Base-by-base conservation (phyloP, 495 filamentous ascomycete species). In the Penicillium taxi region DNA sequence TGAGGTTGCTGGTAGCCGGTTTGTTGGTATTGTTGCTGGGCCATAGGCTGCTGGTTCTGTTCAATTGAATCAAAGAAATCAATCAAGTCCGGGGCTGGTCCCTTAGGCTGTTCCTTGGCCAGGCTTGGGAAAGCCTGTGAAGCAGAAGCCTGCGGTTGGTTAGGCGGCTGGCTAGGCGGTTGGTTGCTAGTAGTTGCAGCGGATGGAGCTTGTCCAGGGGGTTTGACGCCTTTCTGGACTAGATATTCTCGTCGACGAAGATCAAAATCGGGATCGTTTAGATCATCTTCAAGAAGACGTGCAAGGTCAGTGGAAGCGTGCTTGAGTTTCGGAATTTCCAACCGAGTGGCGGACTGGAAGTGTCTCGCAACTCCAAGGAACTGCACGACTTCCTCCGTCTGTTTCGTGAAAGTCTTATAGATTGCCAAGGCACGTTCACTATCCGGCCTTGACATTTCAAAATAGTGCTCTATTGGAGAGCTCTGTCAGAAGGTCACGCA, bases 31-130 rank as follows among this genome's bases (percentile, higher is more conserved):
- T 64, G 61, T 33, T 56, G 45, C 34, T 64, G 59, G 14, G 47
- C 61, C 59, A 84, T 77, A 2, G 72, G 70, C 40, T 88, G 86
- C 58, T 90, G 86, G 42, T 90, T 89, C 49, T 84, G 81, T 50
- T 96, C 88, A 52, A 99, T 96, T 2, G 90, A 90, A 42, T 91
- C 91, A 54, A 99, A 99, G 58, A 99, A 95, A 56, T 99, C 91
- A 49, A 99, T 99, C 35, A 99, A 66, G 63, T 96, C 85, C 31
- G 81, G 71, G 0, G 82, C 80, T 3, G 78, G 75, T 38, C 79
- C 81, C 15, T 70, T 63, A 40, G 59, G 53, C 45, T 55, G 48
- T n/a, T n/a, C n/a, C n/a, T n/a, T n/a, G n/a, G n/a, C n/a, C n/a
- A n/a, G n/a, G n/a, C n/a, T n/a, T n/a, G n/a, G n/a, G n/a, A n/a